Conservation (phyloP, 768 basidiomycete genomes). For the Russula foetens region DNA sequence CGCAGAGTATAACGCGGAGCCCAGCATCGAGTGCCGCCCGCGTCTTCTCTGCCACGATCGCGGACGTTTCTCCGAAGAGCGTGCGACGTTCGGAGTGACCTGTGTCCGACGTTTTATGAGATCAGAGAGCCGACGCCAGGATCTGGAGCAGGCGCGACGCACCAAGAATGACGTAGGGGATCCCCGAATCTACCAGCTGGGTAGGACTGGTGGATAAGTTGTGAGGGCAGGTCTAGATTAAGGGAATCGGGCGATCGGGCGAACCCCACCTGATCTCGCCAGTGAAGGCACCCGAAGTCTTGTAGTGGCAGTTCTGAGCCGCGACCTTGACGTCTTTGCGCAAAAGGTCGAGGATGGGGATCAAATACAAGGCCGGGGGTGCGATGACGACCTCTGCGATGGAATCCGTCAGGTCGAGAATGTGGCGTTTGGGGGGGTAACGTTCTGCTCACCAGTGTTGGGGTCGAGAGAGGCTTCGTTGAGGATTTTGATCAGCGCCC, state of each 20-base stretch:
- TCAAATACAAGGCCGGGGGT: constrained; percentile 82
- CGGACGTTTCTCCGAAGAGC: constrained; percentile 83
- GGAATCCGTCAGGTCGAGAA: constrained; percentile 15
- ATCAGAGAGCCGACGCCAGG: constrained; percentile 2
- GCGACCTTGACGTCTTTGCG: constrained; percentile 67
- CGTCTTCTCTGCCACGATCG: constrained; percentile 78
- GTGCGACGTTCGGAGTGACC: constrained; percentile 96
- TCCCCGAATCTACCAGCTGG: constrained; percentile 79
- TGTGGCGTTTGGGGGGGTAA: not conserved
- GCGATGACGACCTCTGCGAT: constrained; percentile 84
- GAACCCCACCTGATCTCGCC: constrained; percentile 82
- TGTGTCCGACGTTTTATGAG: constrained; percentile 28
- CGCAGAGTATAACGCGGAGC: constrained; percentile 88
- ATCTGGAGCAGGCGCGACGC: constrained; percentile 20
- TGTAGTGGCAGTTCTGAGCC: constrained; percentile 88
- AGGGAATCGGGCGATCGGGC: not conserved
- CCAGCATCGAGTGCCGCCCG: constrained; percentile 67
- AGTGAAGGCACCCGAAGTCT: constrained; percentile 84
- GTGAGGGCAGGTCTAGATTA: not conserved
- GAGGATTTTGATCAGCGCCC: constrained; percentile 55
- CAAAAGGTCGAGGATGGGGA: constrained; percentile 56
- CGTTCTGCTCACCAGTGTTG: constrained; percentile 49
- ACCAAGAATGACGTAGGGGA: constrained; percentile 92
- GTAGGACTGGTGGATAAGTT: constrained; percentile 41
- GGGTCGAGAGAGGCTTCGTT: constrained; percentile 77